Base-by-base conservation (phyloP, 2,329 filamentous ascomycete genomes). In the Apiospora rasikravindrae region DNA sequence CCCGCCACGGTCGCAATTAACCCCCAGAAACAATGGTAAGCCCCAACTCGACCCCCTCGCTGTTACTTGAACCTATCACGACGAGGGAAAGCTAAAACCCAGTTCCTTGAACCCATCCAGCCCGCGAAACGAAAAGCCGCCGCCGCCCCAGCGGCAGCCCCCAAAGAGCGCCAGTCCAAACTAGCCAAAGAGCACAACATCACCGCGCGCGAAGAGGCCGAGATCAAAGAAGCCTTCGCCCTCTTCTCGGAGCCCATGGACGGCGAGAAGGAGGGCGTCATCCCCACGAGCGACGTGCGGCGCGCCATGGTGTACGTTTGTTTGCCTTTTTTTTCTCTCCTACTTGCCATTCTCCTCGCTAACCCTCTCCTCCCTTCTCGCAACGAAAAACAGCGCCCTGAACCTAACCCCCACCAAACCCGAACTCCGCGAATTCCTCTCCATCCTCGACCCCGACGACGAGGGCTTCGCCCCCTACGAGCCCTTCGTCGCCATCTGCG, bases 111-210 rank as follows among this genome's bases (percentile, higher is more conserved):
- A 64, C n/a, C n/a, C 19, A 8, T 7, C 24, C 77, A 89, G 86
- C 87, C 88, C 75, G 84, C 87, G n/a, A 88, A 88, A 81, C 87
- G 88, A 77, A 88, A 87, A 78, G 79, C 81, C 70, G 72, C 79
- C 42, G 64, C 74, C 14, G 53, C 57, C 29, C 71, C 78, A 26
- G 72, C 80, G 24, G 71, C 79, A 10, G 71, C 80, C 16, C 78
- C 84, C 44, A 82, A 80, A 73, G 84, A 86, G 71, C 92, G 93
- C 74, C 91, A 90, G 78, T 97, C 95, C 73, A 97, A 95, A 82
- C 93, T 98, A 77, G 96, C 96, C 42, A 96, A 95, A 84, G 94
- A 98, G 80, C 91, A 98, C 87, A 92, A 95, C 81, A 90, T 98
- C 79, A 92, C 90, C 19, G 92, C 91, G 53, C 90, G 92, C 75